phyloP scores from a whole-genome alignment of 2,329 filamentous ascomycete genomes.

The Lanzia echinophila region DNA sequence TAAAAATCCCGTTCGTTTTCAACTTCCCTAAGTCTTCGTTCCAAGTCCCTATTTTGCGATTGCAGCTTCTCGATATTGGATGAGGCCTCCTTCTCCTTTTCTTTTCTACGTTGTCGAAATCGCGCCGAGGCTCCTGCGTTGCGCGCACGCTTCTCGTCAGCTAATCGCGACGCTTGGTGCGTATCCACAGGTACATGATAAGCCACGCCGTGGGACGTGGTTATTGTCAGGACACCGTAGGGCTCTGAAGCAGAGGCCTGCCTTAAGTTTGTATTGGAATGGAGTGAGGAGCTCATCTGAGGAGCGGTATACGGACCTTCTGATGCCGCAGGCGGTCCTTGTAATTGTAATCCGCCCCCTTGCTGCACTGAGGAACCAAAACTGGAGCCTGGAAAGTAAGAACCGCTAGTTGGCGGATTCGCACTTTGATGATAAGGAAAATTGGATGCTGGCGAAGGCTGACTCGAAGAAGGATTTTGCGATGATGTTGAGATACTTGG shows the following conservation, averaged over 20 bases:
- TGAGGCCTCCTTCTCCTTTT: conserved; percentile 68
- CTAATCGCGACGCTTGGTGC: conserved; percentile 72
- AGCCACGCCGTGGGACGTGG: conserved; percentile 43
- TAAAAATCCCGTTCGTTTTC: conserved; percentile 67
- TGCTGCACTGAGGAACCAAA: conserved; percentile 25
- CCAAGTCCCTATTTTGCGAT: conserved; percentile 62
- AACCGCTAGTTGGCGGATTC: conserved; percentile 16
- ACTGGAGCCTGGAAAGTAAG: conserved; percentile 28
- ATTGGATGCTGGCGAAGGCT: conserved; percentile 32
- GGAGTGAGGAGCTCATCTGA: conserved; percentile 24
- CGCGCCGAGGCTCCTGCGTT: conserved; percentile 82
- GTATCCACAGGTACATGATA: conserved; percentile 67
- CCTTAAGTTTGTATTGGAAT: conserved; percentile 27
- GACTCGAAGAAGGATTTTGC: conserved; percentile 36
- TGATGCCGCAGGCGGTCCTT: conserved; percentile 23
- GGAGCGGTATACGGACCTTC: conserved; percentile 32
- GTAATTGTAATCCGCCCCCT: conserved; percentile 27
- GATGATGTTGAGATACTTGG: conserved; percentile 42
- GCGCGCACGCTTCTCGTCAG: conserved; percentile 77
- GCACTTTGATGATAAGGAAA: conserved; percentile 20
- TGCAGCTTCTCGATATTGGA: conserved; percentile 64
- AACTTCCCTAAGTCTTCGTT: conserved; percentile 44
- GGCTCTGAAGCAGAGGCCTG: conserved; percentile 29
- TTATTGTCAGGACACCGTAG: conserved; percentile 31
- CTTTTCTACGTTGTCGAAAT: conserved; percentile 75